Evolutionary conservation across 78 protist species (phyloP).

Genomic region (Speleostelium caveatum): DNA sequence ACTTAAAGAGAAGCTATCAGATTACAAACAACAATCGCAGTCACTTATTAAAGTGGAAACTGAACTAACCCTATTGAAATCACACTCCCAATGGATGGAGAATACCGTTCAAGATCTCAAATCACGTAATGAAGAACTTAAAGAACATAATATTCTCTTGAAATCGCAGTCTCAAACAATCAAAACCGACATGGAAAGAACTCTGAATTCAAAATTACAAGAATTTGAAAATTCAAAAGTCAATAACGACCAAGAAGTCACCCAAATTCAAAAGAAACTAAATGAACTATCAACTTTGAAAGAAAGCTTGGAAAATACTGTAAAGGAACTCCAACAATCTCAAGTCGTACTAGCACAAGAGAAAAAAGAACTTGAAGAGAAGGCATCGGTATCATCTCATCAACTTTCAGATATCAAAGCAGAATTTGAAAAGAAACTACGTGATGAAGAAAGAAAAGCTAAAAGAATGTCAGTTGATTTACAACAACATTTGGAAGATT

Average conservation of each 20-base stretch:
- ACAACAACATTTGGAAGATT: slow-evolving; percentile 46
- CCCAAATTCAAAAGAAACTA: not conserved
- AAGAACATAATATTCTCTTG: not conserved
- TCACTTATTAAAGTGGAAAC: slow-evolving; percentile 40
- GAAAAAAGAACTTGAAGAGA: not conserved
- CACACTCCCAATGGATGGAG: slow-evolving; percentile 37
- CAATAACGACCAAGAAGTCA: not conserved
- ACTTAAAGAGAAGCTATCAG: slow-evolving; percentile 16
- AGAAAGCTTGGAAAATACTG: not conserved
- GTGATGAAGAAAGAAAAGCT: slow-evolving; percentile 38
- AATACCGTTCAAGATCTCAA: slow-evolving; percentile 30
- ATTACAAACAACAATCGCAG: slow-evolving; percentile 9
- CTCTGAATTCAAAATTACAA: not conserved
- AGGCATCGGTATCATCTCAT: not conserved
- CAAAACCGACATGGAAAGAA: not conserved
- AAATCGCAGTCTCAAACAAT: not conserved
- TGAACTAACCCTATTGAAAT: slow-evolving; percentile 9
- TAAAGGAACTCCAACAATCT: not conserved
- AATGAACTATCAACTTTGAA: not conserved
- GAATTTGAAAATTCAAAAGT: not conserved
- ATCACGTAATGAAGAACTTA: slow-evolving; percentile 36
- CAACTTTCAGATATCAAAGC: not conserved
- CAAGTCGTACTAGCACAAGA: not conserved
- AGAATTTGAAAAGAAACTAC: not conserved
- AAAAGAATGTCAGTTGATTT: slow-evolving; percentile 40